Evolutionary conservation across 1,139 yeast species (phyloP).

Genomic region (Sugiyamaella novakii): DNA sequence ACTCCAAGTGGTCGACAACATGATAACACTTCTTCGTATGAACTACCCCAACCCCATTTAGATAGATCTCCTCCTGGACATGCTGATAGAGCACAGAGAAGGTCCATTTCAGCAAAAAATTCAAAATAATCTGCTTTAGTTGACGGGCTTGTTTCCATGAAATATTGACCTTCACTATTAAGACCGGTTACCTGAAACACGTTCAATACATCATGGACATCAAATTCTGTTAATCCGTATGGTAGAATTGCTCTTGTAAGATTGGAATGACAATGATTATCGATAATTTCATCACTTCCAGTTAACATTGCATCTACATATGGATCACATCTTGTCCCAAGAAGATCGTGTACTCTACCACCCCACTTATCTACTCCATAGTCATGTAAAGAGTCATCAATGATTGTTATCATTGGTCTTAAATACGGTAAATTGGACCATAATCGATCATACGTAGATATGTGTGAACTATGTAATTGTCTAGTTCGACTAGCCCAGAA

Average conservation of each 20-base stretch:
- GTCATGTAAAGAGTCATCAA: conserved; percentile 59
- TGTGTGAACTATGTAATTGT: conserved; percentile 68
- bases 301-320: conserved; percentile 60
- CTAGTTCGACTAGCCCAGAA: conserved; percentile 72
- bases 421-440: conserved; percentile 67
- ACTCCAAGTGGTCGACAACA: conserved; percentile 66
- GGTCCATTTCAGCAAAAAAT: conserved; percentile 66
- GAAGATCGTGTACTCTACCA: conserved; percentile 64
- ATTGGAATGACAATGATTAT: conserved; percentile 68
- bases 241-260: conserved; percentile 61
- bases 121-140: conserved; percentile 61
- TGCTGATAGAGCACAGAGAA: conserved; percentile 64
- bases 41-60: conserved; percentile 72
- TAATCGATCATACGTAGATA: conserved; percentile 59
- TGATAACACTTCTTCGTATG: conserved; percentile 56
- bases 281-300: conserved; percentile 55
- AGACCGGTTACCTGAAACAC: conserved; percentile 72
- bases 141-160: conserved; percentile 72
- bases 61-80: conserved; percentile 75
- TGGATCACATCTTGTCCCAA: conserved; percentile 72
- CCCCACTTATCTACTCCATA: conserved; percentile 64
- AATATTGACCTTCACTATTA: conserved; percentile 64
- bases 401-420: conserved; percentile 64
- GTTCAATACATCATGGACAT: conserved; percentile 69
- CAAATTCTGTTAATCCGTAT: conserved; percentile 62